Evolutionary conservation across 306 rosid species (phyloP).

Genomic region (Sesbania bispinosa): DNA sequence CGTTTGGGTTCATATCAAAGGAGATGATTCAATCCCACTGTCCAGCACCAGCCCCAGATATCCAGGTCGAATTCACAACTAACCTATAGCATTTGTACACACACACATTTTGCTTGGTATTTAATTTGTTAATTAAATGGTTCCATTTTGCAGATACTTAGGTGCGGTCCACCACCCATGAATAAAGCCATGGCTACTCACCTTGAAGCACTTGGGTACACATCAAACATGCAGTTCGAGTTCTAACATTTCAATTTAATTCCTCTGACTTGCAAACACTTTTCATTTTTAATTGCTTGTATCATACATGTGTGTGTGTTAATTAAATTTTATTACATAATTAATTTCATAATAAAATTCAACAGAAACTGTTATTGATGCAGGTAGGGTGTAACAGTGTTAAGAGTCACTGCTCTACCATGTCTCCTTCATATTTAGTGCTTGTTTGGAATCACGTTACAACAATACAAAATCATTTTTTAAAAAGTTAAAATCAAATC

Average conservation of each 20-base stretch:
- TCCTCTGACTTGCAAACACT: background rate
- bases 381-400: too few species aligned
- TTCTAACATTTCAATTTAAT: constrained; percentile 24
- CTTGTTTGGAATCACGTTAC: too few species aligned
- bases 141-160: constrained; percentile 36
- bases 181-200: constrained; percentile 43
- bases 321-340: background rate
- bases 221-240: constrained; percentile 44
- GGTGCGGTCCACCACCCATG: constrained; percentile 57
- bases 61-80: constrained; percentile 35
- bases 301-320: background rate
- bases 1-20: constrained; percentile 32
- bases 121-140: background rate
- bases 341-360: background rate
- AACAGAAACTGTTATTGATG: background rate
- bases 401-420: too few species aligned
- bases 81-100: too few species aligned
- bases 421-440: too few species aligned
- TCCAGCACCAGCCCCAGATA: constrained; percentile 41
- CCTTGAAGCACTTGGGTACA: constrained; percentile 47
- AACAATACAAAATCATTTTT: too few species aligned
- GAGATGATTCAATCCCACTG: constrained; percentile 40
- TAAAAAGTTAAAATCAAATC: too few species aligned
- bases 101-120: too few species aligned
- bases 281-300: background rate